Evolutionary conservation across 2,329 filamentous ascomycete genomes (phyloP).

Genomic region (Trichoderma breve): DNA sequence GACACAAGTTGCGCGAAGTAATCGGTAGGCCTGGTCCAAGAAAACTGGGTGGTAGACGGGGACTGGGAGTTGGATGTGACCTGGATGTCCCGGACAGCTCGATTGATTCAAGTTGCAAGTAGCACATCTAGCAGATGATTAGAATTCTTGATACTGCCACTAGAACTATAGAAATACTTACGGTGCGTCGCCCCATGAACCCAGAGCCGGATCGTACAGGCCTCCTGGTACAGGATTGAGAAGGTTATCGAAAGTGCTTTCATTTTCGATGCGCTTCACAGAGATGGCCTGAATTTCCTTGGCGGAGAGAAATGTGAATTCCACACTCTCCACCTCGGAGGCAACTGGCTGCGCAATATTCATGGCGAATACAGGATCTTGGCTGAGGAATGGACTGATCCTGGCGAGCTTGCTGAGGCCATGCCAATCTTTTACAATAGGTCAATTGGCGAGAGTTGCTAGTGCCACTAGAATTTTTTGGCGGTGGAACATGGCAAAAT

Average conservation of each 20-base stretch:
- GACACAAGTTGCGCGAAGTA: slow-evolving; percentile 82
- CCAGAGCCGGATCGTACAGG: slow-evolving; percentile 87
- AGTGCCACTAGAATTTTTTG: slow-evolving; percentile 38
- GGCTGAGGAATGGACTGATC: slow-evolving; percentile 2
- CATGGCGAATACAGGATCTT: slow-evolving; percentile 43
- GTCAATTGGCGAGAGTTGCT: slow-evolving; percentile 11
- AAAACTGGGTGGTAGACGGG: slow-evolving; percentile 97
- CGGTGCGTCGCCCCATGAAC: slow-evolving; percentile 83
- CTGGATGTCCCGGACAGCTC: slow-evolving; percentile 86
- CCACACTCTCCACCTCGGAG: slow-evolving; percentile 80
- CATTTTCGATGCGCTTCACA: slow-evolving; percentile 90
- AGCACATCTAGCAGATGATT: slow-evolving; percentile 63
- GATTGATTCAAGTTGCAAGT: slow-evolving; percentile 84
- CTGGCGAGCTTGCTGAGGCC: slow-evolving; percentile 16
- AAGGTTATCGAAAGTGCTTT: slow-evolving; percentile 89
- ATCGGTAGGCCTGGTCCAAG: slow-evolving; percentile 83
- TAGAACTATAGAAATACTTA: slow-evolving; percentile 42
- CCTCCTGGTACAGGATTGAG: slow-evolving; percentile 87
- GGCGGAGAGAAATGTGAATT: slow-evolving; percentile 81
- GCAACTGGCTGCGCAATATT: slow-evolving; percentile 78
- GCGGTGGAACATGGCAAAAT: slow-evolving; percentile 47
- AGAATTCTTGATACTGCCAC: neutral
- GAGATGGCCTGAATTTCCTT: slow-evolving; percentile 86
- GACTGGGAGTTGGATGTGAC: slow-evolving; percentile 91
- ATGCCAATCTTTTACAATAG: slow-evolving; percentile 14